A percentile compares a stretch with the other conserved stretches of the same genome.
These are phyloP conservation scores for Bauhinia variegata DNA, from an alignment of 306 rosid genomes.

Conservation along the genomic window DNA sequence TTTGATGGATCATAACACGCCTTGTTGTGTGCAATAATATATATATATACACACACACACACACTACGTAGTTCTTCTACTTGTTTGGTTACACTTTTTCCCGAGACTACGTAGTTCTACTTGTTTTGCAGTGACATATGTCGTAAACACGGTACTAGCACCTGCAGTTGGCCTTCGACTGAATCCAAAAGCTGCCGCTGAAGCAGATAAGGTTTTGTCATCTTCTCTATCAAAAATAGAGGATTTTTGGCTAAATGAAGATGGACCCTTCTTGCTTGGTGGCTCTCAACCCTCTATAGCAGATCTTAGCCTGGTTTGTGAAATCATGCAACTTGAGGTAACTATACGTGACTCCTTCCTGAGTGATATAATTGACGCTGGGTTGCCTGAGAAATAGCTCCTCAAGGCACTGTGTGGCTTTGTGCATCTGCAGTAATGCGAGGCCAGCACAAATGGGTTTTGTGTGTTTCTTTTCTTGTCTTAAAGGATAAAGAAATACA, in stretches of 20 bases:
- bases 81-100: background rate
- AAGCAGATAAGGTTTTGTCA: constrained; percentile 63
- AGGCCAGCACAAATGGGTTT: background rate
- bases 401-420: background rate
- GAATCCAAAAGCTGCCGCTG: constrained; percentile 65
- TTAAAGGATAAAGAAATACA: too few species aligned
- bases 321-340: constrained; percentile 89
- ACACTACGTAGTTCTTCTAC: too few species aligned
- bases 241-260: constrained; percentile 75
- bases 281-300: constrained; percentile 73
- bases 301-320: constrained; percentile 83
- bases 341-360: constrained; percentile 17
- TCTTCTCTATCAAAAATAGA: constrained; percentile 70
- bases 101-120: background rate
- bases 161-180: constrained; percentile 59
- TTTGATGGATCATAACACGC: too few species aligned
- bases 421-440: background rate
- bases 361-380: constrained; percentile 8
- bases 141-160: constrained; percentile 59
- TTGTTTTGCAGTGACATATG: constrained; percentile 56
- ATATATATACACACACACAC: too few species aligned
- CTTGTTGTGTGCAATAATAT: background rate
- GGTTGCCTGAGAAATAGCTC: constrained; percentile 21
- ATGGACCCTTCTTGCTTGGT: constrained; percentile 67
- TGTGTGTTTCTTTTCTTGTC: background rate